A percentile compares a stretch with the other conserved stretches of the same genome.
Evolutionary conservation across 441 rosid genomes (phyloP).

Genomic region (Eruca vesicaria): DNA sequence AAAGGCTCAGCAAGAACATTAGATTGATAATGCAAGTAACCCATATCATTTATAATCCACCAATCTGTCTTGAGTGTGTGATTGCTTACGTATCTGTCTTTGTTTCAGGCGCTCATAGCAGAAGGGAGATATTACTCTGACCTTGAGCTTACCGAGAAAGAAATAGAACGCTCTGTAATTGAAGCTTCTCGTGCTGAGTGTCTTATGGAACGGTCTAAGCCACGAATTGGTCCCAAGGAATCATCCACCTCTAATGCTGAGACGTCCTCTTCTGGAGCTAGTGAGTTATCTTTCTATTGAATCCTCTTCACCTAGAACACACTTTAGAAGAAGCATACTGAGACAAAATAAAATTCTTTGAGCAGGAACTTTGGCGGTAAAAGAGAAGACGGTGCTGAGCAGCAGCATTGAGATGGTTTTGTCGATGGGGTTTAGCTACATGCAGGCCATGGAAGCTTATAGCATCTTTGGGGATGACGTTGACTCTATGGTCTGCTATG

Average conservation of each 20-base stretch:
- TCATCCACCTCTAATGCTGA: conserved; percentile 87
- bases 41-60: not conserved
- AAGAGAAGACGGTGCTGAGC: conserved; percentile 52
- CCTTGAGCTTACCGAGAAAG: conserved; percentile 94
- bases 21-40: conserved; percentile 76
- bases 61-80: conserved; percentile 4
- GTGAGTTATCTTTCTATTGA: conserved; percentile 44
- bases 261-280: conserved; percentile 93
- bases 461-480: conserved; percentile 95
- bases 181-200: conserved; percentile 98
- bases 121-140: conserved; percentile 95
- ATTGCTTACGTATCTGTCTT: conserved; percentile 7
- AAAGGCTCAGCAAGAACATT: conserved; percentile 96
- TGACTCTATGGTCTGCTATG: conserved; percentile 92
- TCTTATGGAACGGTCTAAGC: conserved; percentile 62
- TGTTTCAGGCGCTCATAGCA: conserved; percentile 79
- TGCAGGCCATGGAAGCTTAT: conserved; percentile 84
- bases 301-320: no score
- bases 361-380: conserved; percentile 54
- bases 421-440: conserved; percentile 95
- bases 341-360: not conserved
- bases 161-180: conserved; percentile 90
- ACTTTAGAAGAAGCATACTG: not conserved
- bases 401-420: conserved; percentile 71
- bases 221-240: conserved; percentile 57